phyloP scores from a whole-genome alignment of 176 grass and related monocot species.

The Eragrostis nindensis region DNA sequence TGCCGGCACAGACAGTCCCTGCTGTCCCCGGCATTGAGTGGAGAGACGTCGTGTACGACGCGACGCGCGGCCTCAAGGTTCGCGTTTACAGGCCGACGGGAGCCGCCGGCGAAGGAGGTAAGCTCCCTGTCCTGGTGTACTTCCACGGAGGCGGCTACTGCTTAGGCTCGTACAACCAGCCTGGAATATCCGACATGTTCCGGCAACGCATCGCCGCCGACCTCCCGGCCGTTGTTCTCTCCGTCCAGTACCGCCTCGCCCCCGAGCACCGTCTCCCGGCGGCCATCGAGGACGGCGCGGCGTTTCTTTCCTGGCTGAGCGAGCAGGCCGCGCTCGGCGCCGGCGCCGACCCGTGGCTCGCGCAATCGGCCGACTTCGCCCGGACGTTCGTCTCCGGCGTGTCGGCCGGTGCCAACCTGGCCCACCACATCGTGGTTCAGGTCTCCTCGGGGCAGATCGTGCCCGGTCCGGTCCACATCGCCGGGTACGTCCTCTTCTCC shows the following conservation, averaged over 20 bases:
- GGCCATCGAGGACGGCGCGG: constrained; percentile 43
- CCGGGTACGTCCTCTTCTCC: constrained; percentile 59
- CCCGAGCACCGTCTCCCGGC: constrained; percentile 54
- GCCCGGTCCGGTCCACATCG: neutral
- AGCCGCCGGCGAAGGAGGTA: neutral
- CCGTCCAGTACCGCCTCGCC: constrained; percentile 54
- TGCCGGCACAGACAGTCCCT: neutral
- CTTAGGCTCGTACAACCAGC: neutral
- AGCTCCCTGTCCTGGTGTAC: constrained; percentile 8
- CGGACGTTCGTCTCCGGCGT: constrained; percentile 39
- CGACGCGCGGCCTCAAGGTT: neutral
- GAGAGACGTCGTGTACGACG: constrained; percentile 42
- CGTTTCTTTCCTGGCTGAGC: constrained; percentile 30
- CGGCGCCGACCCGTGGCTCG: constrained; percentile 33
- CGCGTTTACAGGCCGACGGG: constrained; percentile 1
- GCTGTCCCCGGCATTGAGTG: constrained; percentile 30
- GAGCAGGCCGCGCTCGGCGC: neutral
- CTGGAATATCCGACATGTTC: neutral
- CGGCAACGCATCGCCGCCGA: neutral
- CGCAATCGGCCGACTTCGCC: constrained; percentile 34
- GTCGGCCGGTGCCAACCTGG: constrained; percentile 53
- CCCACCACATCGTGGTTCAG: constrained; percentile 35
- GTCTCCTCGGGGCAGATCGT: neutral
- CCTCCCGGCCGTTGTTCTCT: constrained; percentile 39
- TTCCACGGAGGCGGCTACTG: constrained; percentile 37